phyloP scores from a whole-genome alignment of 768 basidiomycete species.

The Tricholoma saponaceum region DNA sequence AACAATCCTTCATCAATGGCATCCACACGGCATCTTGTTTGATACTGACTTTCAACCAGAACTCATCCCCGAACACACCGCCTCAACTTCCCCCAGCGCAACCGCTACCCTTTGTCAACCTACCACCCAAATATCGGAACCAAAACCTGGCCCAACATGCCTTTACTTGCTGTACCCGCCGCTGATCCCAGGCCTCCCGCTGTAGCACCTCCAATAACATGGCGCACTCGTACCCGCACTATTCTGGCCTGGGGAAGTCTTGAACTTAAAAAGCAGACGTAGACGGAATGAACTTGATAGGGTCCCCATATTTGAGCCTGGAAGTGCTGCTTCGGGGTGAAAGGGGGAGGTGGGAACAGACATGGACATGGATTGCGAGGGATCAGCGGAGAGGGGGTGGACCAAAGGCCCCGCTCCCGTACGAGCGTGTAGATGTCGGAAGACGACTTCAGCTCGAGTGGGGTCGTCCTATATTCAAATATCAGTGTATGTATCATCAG shows the following conservation, averaged over 20 bases:
- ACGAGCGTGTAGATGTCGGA: no score
- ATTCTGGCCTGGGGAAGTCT: constrained; percentile 22
- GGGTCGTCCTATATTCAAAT: no score
- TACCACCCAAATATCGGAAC: constrained; percentile 85
- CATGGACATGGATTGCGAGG: constrained; percentile 34
- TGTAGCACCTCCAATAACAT: constrained; percentile 3
- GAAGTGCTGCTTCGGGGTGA: background rate
- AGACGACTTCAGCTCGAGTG: no score
- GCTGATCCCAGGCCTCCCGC: constrained; percentile 6
- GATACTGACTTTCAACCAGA: no score
- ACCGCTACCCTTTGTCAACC: constrained; percentile 1
- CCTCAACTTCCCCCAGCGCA: background rate
- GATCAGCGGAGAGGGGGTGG: constrained; percentile 9
- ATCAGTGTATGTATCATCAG: no score
- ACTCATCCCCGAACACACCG: background rate
- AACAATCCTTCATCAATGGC: no score
- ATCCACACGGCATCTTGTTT: no score
- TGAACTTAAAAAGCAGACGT: constrained; percentile 60
- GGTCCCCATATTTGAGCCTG: constrained; percentile 20
- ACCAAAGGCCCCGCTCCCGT: background rate
- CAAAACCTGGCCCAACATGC: constrained; percentile 68
- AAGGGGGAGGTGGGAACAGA: constrained; percentile 21
- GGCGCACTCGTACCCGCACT: constrained; percentile 8
- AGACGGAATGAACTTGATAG: constrained; percentile 69
- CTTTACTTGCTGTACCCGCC: constrained; percentile 40